phyloP scores from a whole-genome alignment of 2,329 filamentous ascomycete species.

The Dothideomycetes sp. region DNA sequence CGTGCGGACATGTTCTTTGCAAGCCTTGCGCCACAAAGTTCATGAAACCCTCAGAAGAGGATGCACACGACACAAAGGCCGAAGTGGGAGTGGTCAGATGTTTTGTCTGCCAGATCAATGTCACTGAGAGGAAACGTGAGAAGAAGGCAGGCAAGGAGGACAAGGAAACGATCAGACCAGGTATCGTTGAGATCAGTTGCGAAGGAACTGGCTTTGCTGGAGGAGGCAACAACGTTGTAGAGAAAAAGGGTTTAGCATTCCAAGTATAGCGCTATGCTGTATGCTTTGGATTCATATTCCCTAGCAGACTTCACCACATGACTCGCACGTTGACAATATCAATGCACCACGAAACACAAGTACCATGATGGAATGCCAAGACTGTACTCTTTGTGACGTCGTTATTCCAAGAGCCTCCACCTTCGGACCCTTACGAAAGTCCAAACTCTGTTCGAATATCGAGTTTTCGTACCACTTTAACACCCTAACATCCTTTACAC shows the following conservation, averaged over 20 bases:
- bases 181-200: slow-evolving; percentile 68
- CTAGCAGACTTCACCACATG: too few relatives aligned
- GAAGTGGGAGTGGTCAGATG: slow-evolving; percentile 54
- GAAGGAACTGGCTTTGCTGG: slow-evolving; percentile 92
- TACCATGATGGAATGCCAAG: background rate
- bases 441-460: too few relatives aligned
- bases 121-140: slow-evolving; percentile 41
- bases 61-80: slow-evolving; percentile 48
- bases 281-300: too few relatives aligned
- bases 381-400: background rate
- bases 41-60: slow-evolving; percentile 52
- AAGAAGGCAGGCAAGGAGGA: slow-evolving; percentile 30
- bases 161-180: slow-evolving; percentile 55
- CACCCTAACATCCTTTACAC: too few relatives aligned
- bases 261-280: slow-evolving; percentile 55
- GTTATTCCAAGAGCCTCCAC: too few relatives aligned
- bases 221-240: slow-evolving; percentile 72
- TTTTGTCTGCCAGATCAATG: slow-evolving; percentile 76
- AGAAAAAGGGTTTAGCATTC: slow-evolving; percentile 70
- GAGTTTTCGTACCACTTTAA: too few relatives aligned
- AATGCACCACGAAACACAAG: slow-evolving; percentile 1
- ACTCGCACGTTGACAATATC: too few relatives aligned
- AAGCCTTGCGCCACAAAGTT: slow-evolving; percentile 77
- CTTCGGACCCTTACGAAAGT: too few relatives aligned
- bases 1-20: slow-evolving; percentile 88